Evolutionary conservation across 306 rosid genomes (phyloP).

Genomic region (Fagus crenata): DNA sequence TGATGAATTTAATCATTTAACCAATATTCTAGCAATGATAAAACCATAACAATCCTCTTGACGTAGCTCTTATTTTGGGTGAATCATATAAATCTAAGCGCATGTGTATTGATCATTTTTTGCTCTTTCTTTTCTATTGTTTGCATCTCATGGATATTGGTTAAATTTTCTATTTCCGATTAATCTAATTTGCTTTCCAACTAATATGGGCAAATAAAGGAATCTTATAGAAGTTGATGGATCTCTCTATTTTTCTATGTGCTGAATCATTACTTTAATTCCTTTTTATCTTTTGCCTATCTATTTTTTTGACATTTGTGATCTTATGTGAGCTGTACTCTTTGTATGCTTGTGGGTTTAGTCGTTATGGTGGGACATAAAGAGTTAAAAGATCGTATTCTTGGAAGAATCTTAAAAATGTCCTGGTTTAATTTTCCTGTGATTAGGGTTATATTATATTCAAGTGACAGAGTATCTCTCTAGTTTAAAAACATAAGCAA

Average conservation of each 20-base stretch:
- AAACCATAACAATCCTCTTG: no score
- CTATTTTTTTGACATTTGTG: conserved; percentile 18
- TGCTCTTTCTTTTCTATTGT: no score
- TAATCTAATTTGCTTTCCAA: not conserved
- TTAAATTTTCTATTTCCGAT: no score
- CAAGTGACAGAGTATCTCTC: conserved; percentile 15
- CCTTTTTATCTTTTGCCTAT: not conserved
- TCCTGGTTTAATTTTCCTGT: conserved; percentile 35
- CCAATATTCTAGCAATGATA: no score
- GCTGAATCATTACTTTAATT: not conserved
- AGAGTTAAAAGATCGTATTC: conserved; percentile 5
- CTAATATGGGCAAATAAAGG: not conserved
- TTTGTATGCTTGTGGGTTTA: conserved; percentile 32
- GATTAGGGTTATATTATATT: conserved; percentile 30
- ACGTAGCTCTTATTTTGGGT: no score
- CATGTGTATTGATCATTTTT: no score
- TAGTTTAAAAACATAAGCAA: not conserved
- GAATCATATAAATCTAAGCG: no score
- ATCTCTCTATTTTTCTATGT: not conserved
- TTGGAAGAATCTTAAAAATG: conserved; percentile 36
- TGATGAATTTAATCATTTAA: no score
- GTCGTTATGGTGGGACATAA: conserved; percentile 40
- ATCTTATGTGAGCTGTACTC: conserved; percentile 36
- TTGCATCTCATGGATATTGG: no score
- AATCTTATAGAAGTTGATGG: not conserved